Evolutionary conservation across 768 basidiomycete species (phyloP), one percentile per base, ranked within the genome.

Genomic region (Boletus rufocinnamomeus): DNA sequence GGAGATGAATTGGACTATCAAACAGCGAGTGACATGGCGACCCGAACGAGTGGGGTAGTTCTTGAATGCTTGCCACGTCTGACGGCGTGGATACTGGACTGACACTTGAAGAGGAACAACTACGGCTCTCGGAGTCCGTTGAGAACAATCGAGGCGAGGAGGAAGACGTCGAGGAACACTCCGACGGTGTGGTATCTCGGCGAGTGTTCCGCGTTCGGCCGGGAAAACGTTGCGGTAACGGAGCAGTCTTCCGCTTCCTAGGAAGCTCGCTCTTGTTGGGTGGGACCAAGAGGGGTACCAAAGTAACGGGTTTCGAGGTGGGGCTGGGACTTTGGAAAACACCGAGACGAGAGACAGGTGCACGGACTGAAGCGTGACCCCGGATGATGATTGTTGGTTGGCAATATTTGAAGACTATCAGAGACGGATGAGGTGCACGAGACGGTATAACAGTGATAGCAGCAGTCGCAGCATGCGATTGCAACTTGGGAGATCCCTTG

Each of bases 391-490:
- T 34, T 14, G 13, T 35, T 8, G 55, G 30, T 19, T 25, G 55
- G 38, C 0, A 16, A n/a, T 56, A 52, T 23, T 23, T 21, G 53
- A 16, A 1, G 2, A 44, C 25, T 17, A 67, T 25, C 11, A 54
- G 7, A 1, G 63, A 59, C 6, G 66, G 60, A 25, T 68, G 66
- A n/a, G 66, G 66, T 25, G 66, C 66, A 28, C 40, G 35, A 21
- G 61, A 47, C 2, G 54, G 63, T 54, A 52, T 35, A 17, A 65
- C 52, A 30, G 66, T 67, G 8, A 67, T 58, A 1, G 66, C 63
- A 14, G 30, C 44, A 6, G 58, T 65, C 3, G 66, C 66, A 21
- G 66, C 58, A 21, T 52, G 28, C 0, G 60, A 59, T n/a, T 27
- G 46, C 17, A 34, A 4, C 23, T 28, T 25, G 6, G 16, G n/a